Evolutionary conservation across 2,329 filamentous ascomycete species (phyloP), one percentile per base, ranked within the genome.

Genomic region (Cryphonectria carpinicola): DNA sequence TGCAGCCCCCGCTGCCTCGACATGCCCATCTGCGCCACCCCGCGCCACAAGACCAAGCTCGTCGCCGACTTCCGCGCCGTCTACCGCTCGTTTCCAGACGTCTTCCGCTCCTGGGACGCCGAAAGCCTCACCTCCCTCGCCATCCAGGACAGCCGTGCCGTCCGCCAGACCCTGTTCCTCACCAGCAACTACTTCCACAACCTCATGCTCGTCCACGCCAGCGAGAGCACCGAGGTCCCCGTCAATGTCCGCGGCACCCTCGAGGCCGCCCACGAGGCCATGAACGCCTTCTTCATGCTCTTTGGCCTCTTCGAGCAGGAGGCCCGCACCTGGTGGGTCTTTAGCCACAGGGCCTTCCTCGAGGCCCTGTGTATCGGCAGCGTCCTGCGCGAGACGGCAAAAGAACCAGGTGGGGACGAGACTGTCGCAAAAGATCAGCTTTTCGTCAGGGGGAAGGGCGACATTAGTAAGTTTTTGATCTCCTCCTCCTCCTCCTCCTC

Each of bases 101-200:
- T 89, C 1, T 92, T 95, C 72, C 90, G 92, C 3, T 90, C 87
- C 3, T 92, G 91, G 82, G 88, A 93, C 75, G 82, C 86, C 5
- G 85, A 86, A 3, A 86, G 86, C 32, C 85, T 94, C 54, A 82
- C 86, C 10, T 82, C 84, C 22, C 82, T 91, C 65, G 87, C 88
- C 1, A 81, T 81, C 61, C 86, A 81, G 2, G 90, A 92, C 76
- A 90, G 90, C 72, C 87, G 93, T 8, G 85, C 90, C 1, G 88
- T 93, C 22, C 85, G 92, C 0, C 93, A 95, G 79, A 93, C 92
- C 25, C 81, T 95, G 6, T 95, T 94, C 77, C 82, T 95, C 41
- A 92, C 90, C n/a, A 92, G 89, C 79, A 95, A 94, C 77, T 95
- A 93, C 81, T 93, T 90, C 80, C 93, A 95, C 78, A 94, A 93